phyloP scores from a whole-genome alignment of 164 flowering plant genomes.

The Tetracentron sinense region DNA sequence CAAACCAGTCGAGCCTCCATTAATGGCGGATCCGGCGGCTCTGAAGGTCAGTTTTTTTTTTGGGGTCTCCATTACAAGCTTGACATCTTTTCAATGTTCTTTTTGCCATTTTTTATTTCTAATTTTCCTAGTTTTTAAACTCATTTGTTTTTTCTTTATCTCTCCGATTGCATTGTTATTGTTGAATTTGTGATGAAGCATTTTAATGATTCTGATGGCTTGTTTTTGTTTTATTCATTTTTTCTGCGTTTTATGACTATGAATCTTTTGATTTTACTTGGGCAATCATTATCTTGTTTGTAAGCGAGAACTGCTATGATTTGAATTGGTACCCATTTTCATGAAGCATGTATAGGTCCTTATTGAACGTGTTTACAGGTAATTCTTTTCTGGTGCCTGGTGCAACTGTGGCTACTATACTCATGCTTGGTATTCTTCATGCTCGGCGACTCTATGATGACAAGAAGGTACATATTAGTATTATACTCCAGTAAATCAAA shows the following conservation, averaged over 20 bases:
- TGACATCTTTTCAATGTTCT: not conserved
- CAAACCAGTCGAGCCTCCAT: conserved; percentile 35
- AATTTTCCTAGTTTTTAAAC: not conserved
- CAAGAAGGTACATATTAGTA: conserved; percentile 50
- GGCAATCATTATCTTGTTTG: too few species aligned
- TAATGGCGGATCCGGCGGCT: conserved; percentile 41
- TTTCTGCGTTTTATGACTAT: too few species aligned
- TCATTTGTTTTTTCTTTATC: not conserved
- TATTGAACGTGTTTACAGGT: conserved; percentile 31
- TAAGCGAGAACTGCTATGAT: not conserved
- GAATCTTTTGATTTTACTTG: too few species aligned
- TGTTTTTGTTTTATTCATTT: too few species aligned
- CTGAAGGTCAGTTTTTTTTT: conserved; percentile 33
- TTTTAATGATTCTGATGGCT: not conserved
- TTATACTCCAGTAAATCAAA: not conserved
- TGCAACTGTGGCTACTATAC: conserved; percentile 85
- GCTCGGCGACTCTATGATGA: conserved; percentile 83
- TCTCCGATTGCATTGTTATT: too few species aligned
- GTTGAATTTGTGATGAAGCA: not conserved
- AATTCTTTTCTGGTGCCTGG: conserved; percentile 70
- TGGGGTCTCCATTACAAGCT: not conserved
- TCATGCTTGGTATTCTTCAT: conserved; percentile 95
- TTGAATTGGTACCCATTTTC: too few species aligned
- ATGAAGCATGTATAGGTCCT: conserved; percentile 1
- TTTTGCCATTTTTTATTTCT: not conserved